Evolutionary conservation across 2,329 filamentous ascomycete species (phyloP).

Genomic region (Diaporthe sp.): DNA sequence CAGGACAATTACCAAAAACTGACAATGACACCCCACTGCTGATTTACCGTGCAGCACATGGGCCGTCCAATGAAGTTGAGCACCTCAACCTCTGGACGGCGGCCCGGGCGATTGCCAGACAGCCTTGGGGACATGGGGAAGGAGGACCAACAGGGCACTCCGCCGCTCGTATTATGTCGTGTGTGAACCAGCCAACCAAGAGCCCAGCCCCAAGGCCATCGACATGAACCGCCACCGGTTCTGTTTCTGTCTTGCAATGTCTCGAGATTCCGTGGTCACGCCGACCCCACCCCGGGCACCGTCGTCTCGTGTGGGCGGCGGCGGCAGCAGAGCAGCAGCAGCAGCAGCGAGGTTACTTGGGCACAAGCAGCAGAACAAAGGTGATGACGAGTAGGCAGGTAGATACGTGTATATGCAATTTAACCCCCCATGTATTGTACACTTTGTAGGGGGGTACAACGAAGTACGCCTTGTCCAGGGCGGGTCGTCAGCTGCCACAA

Average conservation of each 20-base stretch:
- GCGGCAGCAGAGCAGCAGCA: not conserved
- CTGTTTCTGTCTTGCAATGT: slow-evolving; percentile 22
- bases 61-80: not conserved
- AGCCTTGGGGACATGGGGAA: slow-evolving; percentile 2
- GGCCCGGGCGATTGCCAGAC: not conserved
- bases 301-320: not conserved
- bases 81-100: not conserved
- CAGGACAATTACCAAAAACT: not conserved
- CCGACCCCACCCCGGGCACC: not conserved
- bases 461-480: slow-evolving; percentile 13
- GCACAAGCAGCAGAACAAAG: too few species aligned
- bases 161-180: slow-evolving; percentile 13
- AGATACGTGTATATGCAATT: not conserved
- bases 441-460: slow-evolving; percentile 23
- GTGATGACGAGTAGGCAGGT: not conserved
- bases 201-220: not conserved
- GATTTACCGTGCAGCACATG: not conserved
- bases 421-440: slow-evolving; percentile 8
- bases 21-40: not conserved
- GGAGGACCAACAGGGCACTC: not conserved
- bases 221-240: slow-evolving; percentile 3
- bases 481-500: slow-evolving; percentile 13
- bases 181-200: slow-evolving; percentile 5
- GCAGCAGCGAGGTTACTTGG: not conserved
- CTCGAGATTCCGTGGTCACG: slow-evolving; percentile 26